Percentiles rank a stretch among this genome's conserved stretches.
These are phyloP conservation scores for Emergomyces africanus DNA, from an alignment of 2,329 filamentous ascomycete genomes.

Conservation along the genomic window DNA sequence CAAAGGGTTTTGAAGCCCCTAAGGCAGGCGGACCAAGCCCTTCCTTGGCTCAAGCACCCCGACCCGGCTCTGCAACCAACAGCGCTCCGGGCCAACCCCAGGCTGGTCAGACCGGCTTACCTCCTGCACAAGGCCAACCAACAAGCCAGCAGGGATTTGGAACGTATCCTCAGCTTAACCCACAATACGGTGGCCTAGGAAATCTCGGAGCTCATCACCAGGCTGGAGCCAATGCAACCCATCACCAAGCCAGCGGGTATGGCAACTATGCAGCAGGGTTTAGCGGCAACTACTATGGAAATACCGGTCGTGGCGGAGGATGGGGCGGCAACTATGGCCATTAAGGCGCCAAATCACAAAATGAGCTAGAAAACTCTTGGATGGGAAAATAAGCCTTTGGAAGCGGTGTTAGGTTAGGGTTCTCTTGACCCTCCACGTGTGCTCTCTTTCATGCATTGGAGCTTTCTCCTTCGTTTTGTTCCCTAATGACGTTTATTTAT, in stretches of 20 bases:
- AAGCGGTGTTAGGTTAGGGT: neutral
- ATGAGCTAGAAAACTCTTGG: neutral
- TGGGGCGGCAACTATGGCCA: slow-evolving; percentile 37
- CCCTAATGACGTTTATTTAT: slow-evolving; percentile 4
- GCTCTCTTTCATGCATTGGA: slow-evolving; percentile 28
- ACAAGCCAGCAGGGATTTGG: slow-evolving; percentile 42
- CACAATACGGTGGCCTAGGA: slow-evolving; percentile 37
- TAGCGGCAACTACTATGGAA: slow-evolving; percentile 31
- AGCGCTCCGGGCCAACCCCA: slow-evolving; percentile 40
- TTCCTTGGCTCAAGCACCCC: slow-evolving; percentile 48
- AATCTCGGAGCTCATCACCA: slow-evolving; percentile 28
- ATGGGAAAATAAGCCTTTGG: neutral
- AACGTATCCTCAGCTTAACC: slow-evolving; percentile 42
- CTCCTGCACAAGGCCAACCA: slow-evolving; percentile 41
- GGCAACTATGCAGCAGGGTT: slow-evolving; percentile 32
- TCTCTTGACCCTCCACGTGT: slow-evolving; percentile 17
- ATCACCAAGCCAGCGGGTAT: slow-evolving; percentile 29
- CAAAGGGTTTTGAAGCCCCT: slow-evolving; percentile 46
- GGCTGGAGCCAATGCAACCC: slow-evolving; percentile 26
- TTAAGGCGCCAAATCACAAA: slow-evolving; percentile 15
- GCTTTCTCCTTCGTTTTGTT: slow-evolving; percentile 12
- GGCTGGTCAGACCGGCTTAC: slow-evolving; percentile 36
- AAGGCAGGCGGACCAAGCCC: slow-evolving; percentile 48
- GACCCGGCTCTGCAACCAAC: slow-evolving; percentile 51
- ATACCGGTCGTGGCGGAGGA: slow-evolving; percentile 29